phyloP scores from a whole-genome alignment of 257 asterid species.

The Solanum bulbocastanum region DNA sequence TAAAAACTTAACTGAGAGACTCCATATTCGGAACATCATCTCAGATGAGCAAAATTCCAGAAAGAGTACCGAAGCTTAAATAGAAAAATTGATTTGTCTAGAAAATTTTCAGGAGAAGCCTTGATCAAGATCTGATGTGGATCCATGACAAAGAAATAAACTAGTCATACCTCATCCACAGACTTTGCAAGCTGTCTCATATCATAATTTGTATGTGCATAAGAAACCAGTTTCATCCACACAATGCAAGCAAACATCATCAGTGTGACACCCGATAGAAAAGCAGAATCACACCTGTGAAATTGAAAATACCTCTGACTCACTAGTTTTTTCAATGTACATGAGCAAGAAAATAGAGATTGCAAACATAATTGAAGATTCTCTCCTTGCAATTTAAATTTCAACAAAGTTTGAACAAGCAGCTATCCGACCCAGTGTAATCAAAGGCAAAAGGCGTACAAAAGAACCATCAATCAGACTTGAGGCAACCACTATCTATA shows the following conservation, averaged over 20 bases:
- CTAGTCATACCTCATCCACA: constrained; percentile 53
- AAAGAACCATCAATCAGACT: background rate
- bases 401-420: background rate
- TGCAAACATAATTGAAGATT: background rate
- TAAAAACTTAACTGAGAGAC: background rate
- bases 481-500: background rate
- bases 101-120: background rate
- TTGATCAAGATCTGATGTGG: background rate
- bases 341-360: background rate
- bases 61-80: background rate
- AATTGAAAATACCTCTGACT: constrained; percentile 7
- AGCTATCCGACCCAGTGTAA: background rate
- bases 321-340: background rate
- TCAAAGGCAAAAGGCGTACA: background rate
- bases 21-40: background rate
- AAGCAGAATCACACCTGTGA: constrained; percentile 92
- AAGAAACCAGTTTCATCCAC: constrained; percentile 93
- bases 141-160: background rate
- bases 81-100: background rate
- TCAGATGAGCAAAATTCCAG: background rate
- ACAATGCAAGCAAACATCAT: constrained; percentile 74
- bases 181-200: constrained; percentile 69
- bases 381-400: background rate
- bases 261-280: constrained; percentile 67
- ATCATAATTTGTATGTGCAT: constrained; percentile 91